Percentiles rank a stretch among this genome's conserved stretches.
Conservation (phyloP, 768 basidiomycete species). For the Boletales sp. region DNA sequence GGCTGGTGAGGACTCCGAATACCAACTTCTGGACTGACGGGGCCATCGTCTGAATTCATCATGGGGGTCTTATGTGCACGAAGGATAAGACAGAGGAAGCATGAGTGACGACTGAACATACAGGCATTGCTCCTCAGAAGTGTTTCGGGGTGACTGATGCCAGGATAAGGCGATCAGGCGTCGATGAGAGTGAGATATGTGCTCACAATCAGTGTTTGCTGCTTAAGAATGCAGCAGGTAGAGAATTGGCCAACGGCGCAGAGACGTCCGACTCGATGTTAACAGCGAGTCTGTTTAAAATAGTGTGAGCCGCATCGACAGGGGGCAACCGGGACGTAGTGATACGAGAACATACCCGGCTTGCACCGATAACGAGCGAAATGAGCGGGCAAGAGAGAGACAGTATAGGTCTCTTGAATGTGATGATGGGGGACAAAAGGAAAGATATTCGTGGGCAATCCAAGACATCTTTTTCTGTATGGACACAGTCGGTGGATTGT, state of each 20-base stretch:
- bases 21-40: slow-evolving; percentile 26
- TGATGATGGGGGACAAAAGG: too few relatives aligned
- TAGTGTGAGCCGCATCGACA: background rate
- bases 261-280: background rate
- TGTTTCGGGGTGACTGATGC: background rate
- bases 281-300: background rate
- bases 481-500: background rate
- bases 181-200: background rate
- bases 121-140: slow-evolving; percentile 5
- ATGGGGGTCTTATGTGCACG: slow-evolving; percentile 4
- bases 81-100: background rate
- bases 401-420: background rate
- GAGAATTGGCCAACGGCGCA: background rate
- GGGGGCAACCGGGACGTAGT: too few relatives aligned
- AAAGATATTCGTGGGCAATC: too few relatives aligned
- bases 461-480: slow-evolving; percentile 14
- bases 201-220: slow-evolving; percentile 1
- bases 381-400: slow-evolving; percentile 1
- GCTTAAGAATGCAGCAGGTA: background rate
- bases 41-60: slow-evolving; percentile 2
- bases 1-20: background rate
- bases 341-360: background rate
- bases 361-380: background rate
- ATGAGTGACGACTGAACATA: slow-evolving; percentile 6
- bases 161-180: slow-evolving; percentile 4